These are phyloP conservation scores for Picochlorum sp. DNA, from an alignment of 139 green algal genomes.

Conservation along the genomic window DNA sequence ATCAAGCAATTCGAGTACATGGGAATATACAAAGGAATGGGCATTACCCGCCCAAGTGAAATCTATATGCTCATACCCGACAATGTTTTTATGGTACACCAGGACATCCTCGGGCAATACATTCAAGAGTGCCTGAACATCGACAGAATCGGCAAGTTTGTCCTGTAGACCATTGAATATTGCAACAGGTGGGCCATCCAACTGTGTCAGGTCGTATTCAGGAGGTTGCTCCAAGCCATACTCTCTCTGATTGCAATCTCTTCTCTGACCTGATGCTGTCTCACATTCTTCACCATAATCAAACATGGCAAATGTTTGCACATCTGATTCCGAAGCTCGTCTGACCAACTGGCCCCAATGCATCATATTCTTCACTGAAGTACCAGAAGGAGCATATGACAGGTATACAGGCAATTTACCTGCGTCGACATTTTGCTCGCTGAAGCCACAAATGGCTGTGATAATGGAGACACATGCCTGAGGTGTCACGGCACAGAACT, in stretches of 20 bases:
- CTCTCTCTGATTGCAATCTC: conserved; percentile 19
- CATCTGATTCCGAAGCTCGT: neutral
- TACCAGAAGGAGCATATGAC: conserved; percentile 31
- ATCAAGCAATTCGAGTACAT: conserved; percentile 25
- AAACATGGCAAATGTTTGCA: conserved; percentile 9
- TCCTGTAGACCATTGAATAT: conserved; percentile 43
- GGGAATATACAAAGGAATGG: conserved; percentile 18
- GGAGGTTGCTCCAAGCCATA: conserved; percentile 31
- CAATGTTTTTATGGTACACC: conserved; percentile 19
- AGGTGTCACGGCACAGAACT: conserved; percentile 19
- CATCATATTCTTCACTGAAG: conserved; percentile 17
- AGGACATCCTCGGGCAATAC: conserved; percentile 8
- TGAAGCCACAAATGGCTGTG: conserved; percentile 35
- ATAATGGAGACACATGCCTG: conserved; percentile 31
- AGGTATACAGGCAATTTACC: conserved; percentile 26
- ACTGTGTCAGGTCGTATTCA: conserved; percentile 26
- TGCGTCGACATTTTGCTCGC: conserved; percentile 41
- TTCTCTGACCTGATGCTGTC: neutral
- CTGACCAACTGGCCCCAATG: conserved; percentile 15
- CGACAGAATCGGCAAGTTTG: conserved; percentile 26
- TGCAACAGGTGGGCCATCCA: conserved; percentile 23
- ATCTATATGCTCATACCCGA: conserved; percentile 47
- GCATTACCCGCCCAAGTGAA: conserved; percentile 37
- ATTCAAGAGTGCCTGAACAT: conserved; percentile 30
- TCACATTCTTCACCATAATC: conserved; percentile 13